A percentile compares a stretch with the other conserved stretches of the same genome.
Conservation (phyloP, 2,329 filamentous ascomycete genomes). For the Claviceps sp. region DNA sequence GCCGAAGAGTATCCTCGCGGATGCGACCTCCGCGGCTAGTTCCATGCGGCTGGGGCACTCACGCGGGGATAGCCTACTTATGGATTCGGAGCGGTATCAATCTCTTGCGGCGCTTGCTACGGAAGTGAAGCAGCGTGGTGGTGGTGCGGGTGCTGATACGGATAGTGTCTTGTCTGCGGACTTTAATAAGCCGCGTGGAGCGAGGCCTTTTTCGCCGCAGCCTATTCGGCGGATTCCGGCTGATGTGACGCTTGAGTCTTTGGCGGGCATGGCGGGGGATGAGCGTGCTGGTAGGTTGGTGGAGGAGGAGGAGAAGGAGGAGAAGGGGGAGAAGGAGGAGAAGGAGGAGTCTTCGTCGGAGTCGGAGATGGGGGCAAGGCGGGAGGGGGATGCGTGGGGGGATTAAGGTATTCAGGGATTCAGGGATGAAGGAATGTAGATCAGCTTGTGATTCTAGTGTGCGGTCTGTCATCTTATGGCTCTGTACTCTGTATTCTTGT, state of each 20-base stretch:
- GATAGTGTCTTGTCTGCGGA: slow-evolving; percentile 42
- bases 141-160: slow-evolving; percentile 20
- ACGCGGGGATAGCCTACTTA: slow-evolving; percentile 41
- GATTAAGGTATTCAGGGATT: no score
- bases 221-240: slow-evolving; percentile 29
- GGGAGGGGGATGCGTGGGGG: no score
- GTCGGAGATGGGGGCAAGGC: no score
- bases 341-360: no score
- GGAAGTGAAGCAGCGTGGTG: slow-evolving; percentile 12
- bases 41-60: slow-evolving; percentile 19
- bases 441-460: no score
- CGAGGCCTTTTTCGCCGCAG: slow-evolving; percentile 47
- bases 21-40: slow-evolving; percentile 27
- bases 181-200: slow-evolving; percentile 38
- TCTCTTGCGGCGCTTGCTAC: slow-evolving; percentile 37
- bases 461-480: no score
- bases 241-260: slow-evolving; percentile 27
- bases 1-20: slow-evolving; percentile 49
- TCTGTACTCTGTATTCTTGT: no score
- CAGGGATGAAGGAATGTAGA: no score
- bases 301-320: no score
- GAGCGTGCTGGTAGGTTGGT: no score
- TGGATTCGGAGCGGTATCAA: slow-evolving; percentile 41
- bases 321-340: no score
- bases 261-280: slow-evolving; percentile 8